phyloP scores from a whole-genome alignment of 305 asterid species.

The Solanum hybrid region DNA sequence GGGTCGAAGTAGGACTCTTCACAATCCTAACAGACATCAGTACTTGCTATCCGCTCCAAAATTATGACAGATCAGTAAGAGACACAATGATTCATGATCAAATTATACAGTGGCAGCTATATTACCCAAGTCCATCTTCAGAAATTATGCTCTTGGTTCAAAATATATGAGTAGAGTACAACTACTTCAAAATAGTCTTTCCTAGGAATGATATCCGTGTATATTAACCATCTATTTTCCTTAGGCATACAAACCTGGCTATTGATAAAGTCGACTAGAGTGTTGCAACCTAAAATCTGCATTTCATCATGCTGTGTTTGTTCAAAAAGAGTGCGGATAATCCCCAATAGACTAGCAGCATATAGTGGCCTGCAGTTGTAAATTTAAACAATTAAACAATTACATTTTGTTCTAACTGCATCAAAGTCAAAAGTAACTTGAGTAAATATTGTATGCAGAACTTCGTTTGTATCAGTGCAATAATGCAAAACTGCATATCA shows the following conservation, averaged over 20 bases:
- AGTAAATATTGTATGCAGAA: not conserved
- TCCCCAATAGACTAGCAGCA: constrained; percentile 40
- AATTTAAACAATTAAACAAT: not conserved
- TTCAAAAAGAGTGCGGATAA: constrained; percentile 33
- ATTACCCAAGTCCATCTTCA: not conserved
- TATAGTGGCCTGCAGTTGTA: constrained; percentile 39
- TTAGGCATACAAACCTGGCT: constrained; percentile 24
- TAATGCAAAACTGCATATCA: not conserved
- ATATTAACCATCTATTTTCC: not conserved
- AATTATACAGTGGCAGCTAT: not conserved
- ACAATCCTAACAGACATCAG: not conserved
- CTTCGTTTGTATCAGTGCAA: not conserved
- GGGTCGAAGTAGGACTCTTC: not conserved
- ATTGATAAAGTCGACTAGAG: constrained; percentile 34
- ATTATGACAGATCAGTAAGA: not conserved
- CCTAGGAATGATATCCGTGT: not conserved
- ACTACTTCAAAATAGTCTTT: not conserved
- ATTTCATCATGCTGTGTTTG: constrained; percentile 34
- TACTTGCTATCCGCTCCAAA: not conserved
- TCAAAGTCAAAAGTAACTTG: not conserved
- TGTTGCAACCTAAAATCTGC: constrained; percentile 37
- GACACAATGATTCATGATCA: not conserved
- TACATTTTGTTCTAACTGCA: not conserved
- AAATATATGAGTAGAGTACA: not conserved
- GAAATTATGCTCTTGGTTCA: not conserved